These are phyloP conservation scores for Berberis vulgaris DNA, from an alignment of 164 flowering plant genomes.

Conservation along the genomic window DNA sequence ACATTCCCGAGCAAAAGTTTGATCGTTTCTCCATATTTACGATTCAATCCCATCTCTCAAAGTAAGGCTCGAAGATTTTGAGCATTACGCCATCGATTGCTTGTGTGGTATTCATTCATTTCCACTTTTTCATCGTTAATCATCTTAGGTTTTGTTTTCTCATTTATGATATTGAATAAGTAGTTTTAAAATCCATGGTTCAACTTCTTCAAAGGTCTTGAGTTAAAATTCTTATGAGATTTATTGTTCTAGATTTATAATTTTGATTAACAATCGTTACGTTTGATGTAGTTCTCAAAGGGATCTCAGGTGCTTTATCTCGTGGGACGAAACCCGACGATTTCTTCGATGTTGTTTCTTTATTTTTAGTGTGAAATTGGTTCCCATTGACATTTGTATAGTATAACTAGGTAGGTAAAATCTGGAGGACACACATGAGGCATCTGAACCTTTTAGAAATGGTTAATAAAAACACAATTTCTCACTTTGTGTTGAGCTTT, in stretches of 20 bases:
- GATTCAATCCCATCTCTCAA: constrained; percentile 69
- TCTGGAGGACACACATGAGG: constrained; percentile 72
- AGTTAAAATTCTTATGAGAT: too few relatives aligned
- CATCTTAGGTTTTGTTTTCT: not conserved
- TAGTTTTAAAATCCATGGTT: not conserved
- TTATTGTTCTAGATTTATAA: not conserved
- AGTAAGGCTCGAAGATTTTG: constrained; percentile 89
- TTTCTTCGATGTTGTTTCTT: not conserved
- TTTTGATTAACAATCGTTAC: not conserved
- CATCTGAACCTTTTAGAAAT: constrained; percentile 47
- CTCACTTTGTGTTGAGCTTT: constrained; percentile 84
- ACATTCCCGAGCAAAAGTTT: constrained; percentile 9
- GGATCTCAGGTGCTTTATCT: constrained; percentile 76
- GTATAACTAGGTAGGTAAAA: constrained; percentile 32
- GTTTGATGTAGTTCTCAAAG: constrained; percentile 54
- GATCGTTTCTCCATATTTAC: constrained; percentile 51
- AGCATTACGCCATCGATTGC: constrained; percentile 81
- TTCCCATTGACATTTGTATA: not conserved
- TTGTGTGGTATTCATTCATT: constrained; percentile 54
- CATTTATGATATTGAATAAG: not conserved
- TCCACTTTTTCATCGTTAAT: too few relatives aligned
- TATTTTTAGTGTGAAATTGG: not conserved
- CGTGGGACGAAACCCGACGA: constrained; percentile 82
- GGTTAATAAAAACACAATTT: constrained; percentile 68
- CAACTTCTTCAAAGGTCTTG: not conserved